These are phyloP conservation scores for Oidiodendron maius DNA, from an alignment of 495 filamentous ascomycete genomes.

Conservation along the genomic window DNA sequence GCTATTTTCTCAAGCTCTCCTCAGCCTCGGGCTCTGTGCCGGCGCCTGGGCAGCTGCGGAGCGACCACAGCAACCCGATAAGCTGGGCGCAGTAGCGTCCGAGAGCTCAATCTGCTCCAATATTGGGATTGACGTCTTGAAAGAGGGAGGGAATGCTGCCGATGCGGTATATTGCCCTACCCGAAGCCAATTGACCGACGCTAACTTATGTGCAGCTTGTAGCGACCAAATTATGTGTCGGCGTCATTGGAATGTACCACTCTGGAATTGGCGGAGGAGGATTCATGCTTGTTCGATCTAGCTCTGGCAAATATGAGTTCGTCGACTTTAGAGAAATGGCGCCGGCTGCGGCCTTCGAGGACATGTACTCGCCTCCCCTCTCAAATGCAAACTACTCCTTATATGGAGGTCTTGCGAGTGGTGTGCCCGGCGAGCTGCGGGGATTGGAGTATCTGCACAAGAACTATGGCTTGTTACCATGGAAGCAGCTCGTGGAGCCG, in stretches of 20 bases:
- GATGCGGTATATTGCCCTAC: constrained; percentile 17
- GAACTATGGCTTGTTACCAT: constrained; percentile 64
- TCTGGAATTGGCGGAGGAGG: constrained; percentile 82
- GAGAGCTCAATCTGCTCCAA: constrained; percentile 70
- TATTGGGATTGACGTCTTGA: constrained; percentile 67
- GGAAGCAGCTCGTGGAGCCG: constrained; percentile 61
- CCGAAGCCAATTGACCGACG: background rate
- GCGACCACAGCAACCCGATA: constrained; percentile 1
- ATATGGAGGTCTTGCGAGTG: constrained; percentile 66
- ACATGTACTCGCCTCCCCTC: constrained; percentile 64
- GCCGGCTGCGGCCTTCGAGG: constrained; percentile 65
- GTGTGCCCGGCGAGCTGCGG: constrained; percentile 76
- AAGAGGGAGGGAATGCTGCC: constrained; percentile 39
- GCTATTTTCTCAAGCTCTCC: constrained; percentile 5
- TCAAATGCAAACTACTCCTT: constrained; percentile 32
- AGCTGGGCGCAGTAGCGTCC: constrained; percentile 65
- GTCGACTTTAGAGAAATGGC: constrained; percentile 87
- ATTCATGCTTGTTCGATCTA: constrained; percentile 69
- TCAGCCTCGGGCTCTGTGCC: background rate
- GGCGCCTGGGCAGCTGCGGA: background rate
- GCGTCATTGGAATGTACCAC: constrained; percentile 80
- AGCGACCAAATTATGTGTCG: constrained; percentile 66
- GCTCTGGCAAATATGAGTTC: constrained; percentile 60
- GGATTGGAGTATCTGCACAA: constrained; percentile 73
- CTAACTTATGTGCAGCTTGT: constrained; percentile 33